Evolutionary conservation across 2,329 filamentous ascomycete species (phyloP), one percentile per base, ranked within the genome.

Genomic region (Teratosphaeria viscida): DNA sequence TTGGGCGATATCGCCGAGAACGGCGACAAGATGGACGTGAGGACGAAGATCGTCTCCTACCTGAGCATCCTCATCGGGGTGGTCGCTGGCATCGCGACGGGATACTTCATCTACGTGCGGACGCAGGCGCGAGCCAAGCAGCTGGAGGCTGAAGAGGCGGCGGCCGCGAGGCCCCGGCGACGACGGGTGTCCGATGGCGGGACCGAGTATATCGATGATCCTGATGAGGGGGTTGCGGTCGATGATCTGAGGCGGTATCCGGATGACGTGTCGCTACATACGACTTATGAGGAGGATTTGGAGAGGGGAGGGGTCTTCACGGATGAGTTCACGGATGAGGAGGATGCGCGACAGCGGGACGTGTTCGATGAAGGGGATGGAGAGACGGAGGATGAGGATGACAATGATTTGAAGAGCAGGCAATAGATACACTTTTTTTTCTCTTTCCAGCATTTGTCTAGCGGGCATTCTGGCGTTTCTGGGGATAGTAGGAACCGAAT

Each of bases 41-140:
- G 81, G 63, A 89, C 89, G 63, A 94, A 92, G 73, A 81, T 85
- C 32, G 78, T 97, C 68, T 95, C 94, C 75, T 96, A 95, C 72
- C 74, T 86, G 27, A 87, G 85, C 75, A 96, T 97, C 73, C 70
- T 84, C 14, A 73, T 92, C 60, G 88, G 90, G 32, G 82, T 83
- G 56, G 69, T 83, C 26, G 77, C 95, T 12, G 94, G 94, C 54
- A 76, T 87, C 26, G 81, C 78, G 29, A 91, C 94, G 2, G 92
- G 90, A 16, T 88, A 85, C 74, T 80, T 95, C 74, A 95, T 99
- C 71, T 99, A 96, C 77, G 82, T 81, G 67, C 80, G 79, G 62
- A 80, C 78, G 11, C 77, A 76, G 63, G 70, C 75, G 57, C 69
- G 78, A 69, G 82, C 83, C 61, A 67, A 74, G 10, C 70, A 79